A percentile compares a stretch with the other conserved stretches of the same genome.
phyloP scores from a whole-genome alignment of 179 eudicot species.

The Sideroxylon spinosum region DNA sequence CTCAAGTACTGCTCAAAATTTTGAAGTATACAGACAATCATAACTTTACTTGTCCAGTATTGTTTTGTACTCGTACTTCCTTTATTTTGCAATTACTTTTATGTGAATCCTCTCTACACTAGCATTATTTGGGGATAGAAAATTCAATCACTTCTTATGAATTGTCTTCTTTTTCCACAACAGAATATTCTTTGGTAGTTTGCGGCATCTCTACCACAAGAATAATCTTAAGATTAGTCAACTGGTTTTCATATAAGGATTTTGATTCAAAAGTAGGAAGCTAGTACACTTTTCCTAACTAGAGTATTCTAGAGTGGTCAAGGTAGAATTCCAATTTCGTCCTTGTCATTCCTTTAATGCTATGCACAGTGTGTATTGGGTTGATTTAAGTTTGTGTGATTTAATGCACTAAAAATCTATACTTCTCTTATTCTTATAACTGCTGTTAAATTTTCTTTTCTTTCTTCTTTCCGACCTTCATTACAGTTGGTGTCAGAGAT shows the following conservation, averaged over 20 bases:
- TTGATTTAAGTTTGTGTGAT: no score
- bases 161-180: background rate
- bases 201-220: slow-evolving; percentile 2
- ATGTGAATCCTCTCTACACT: background rate
- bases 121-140: background rate
- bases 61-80: background rate
- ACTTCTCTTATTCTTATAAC: no score
- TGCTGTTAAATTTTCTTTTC: no score
- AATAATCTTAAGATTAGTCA: background rate
- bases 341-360: no score
- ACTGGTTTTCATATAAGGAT: background rate
- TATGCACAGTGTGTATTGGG: no score
- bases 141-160: background rate
- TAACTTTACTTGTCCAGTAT: background rate
- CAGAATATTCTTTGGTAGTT: background rate
- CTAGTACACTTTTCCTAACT: background rate
- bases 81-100: background rate
- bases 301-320: no score
- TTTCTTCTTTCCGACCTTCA: no score
- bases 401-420: no score
- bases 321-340: no score
- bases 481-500: no score
- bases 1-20: background rate
- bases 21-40: background rate
- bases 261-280: background rate